Evolutionary conservation across 192 early-diverging fungal genomes (phyloP).

Genomic region (Coemansia sp.): DNA sequence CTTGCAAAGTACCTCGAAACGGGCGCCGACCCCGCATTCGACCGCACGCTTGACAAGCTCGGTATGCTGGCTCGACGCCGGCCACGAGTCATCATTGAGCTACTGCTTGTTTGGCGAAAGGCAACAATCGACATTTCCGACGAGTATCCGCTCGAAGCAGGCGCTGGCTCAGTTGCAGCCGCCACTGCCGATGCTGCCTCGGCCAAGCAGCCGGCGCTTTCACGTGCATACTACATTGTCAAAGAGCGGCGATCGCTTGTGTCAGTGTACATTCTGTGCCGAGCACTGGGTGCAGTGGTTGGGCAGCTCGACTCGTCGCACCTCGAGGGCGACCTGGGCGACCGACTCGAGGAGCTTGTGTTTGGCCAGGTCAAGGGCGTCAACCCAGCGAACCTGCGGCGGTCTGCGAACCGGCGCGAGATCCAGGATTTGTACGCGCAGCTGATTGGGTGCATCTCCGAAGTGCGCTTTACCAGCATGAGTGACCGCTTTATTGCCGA

Average conservation of each 20-base stretch:
- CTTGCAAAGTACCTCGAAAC: slow-evolving; percentile 58
- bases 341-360: slow-evolving; percentile 88
- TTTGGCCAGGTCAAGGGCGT: slow-evolving; percentile 86
- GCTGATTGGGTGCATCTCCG: slow-evolving; percentile 89
- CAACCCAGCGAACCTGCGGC: slow-evolving; percentile 71
- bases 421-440: slow-evolving; percentile 90
- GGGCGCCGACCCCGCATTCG: slow-evolving; percentile 75
- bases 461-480: slow-evolving; percentile 87
- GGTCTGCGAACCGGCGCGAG: slow-evolving; percentile 76
- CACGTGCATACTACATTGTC: slow-evolving; percentile 43
- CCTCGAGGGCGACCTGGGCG: slow-evolving; percentile 78
- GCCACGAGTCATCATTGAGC: slow-evolving; percentile 81
- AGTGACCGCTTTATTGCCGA: slow-evolving; percentile 91
- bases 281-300: slow-evolving; percentile 84
- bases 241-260: slow-evolving; percentile 56
- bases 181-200: neutral
- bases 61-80: slow-evolving; percentile 79
- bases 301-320: slow-evolving; percentile 66
- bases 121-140: slow-evolving; percentile 54
- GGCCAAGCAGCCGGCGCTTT: slow-evolving; percentile 11
- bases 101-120: slow-evolving; percentile 75
- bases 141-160: slow-evolving; percentile 28
- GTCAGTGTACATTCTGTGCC: slow-evolving; percentile 84
- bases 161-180: neutral
- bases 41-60: slow-evolving; percentile 73